Evolutionary conservation across 169 alveolate species (phyloP).

Genomic region (Plasmodium blacklocki): DNA sequence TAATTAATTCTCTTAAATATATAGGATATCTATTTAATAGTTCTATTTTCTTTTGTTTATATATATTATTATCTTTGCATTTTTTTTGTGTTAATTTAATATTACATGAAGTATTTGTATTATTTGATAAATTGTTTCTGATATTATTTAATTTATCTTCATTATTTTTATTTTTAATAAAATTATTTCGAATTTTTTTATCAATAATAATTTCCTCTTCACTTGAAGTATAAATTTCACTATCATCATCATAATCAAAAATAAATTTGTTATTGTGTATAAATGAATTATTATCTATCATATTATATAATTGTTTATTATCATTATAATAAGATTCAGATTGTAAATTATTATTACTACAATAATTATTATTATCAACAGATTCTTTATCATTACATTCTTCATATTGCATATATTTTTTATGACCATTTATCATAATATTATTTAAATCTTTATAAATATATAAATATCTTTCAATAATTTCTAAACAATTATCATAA

Average conservation of each 20-base stretch:
- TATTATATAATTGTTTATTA: slow-evolving; percentile 8
- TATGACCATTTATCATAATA: not conserved
- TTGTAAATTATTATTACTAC: not conserved
- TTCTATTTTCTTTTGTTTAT: slow-evolving; percentile 41
- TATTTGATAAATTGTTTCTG: not conserved
- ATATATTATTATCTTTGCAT: slow-evolving; percentile 2
- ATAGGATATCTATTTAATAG: slow-evolving; percentile 57
- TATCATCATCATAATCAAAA: slow-evolving; percentile 74
- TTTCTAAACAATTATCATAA: slow-evolving; percentile 71
- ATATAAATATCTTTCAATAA: slow-evolving; percentile 35
- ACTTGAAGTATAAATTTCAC: slow-evolving; percentile 74
- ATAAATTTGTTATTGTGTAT: slow-evolving; percentile 47
- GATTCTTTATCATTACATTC: not conserved
- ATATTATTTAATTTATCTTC: slow-evolving; percentile 3
- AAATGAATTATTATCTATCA: slow-evolving; percentile 32
- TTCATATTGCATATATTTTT: not conserved
- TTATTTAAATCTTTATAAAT: slow-evolving; percentile 58
- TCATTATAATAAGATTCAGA: not conserved
- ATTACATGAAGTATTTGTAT: not conserved
- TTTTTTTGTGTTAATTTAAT: not conserved
- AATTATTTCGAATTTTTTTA: not conserved
- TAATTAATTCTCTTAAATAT: slow-evolving; percentile 63
- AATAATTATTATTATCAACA: not conserved
- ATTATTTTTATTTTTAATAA: not conserved
- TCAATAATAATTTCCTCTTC: slow-evolving; percentile 75